A percentile compares a stretch with the other conserved stretches of the same genome.
These are phyloP conservation scores for Globisporangium uncinulatum DNA, from an alignment of 352 stramenopile genomes.

Conservation along the genomic window DNA sequence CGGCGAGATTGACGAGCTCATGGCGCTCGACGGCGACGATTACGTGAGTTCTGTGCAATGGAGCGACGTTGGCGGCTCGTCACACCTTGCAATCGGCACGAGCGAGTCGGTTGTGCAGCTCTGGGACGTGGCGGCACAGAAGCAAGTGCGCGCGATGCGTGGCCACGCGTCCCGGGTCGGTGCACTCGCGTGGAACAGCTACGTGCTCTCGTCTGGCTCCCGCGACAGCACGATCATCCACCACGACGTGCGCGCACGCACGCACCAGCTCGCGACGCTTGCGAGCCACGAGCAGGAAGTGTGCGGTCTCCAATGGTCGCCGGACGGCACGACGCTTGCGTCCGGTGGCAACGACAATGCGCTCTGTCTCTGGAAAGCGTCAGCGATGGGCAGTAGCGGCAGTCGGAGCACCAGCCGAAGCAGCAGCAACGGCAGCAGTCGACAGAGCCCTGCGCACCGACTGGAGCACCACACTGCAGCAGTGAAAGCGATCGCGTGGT, in stretches of 20 bases:
- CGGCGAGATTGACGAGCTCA: slow-evolving; percentile 95
- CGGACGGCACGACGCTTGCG: slow-evolving; percentile 93
- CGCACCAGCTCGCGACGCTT: slow-evolving; percentile 90
- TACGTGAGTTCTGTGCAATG: slow-evolving; percentile 97
- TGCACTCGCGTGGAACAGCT: slow-evolving; percentile 95
- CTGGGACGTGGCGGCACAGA: slow-evolving; percentile 93
- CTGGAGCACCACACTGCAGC: slow-evolving; percentile 96
- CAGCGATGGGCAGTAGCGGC: slow-evolving; percentile 68
- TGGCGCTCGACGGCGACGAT: slow-evolving; percentile 83
- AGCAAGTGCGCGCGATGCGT: slow-evolving; percentile 90
- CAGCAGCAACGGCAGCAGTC: slow-evolving; percentile 28
- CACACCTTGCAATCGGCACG: slow-evolving; percentile 94
- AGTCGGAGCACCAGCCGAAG: slow-evolving; percentile 1
- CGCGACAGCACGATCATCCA: slow-evolving; percentile 93
- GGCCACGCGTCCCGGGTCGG: slow-evolving; percentile 93
- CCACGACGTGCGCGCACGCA: slow-evolving; percentile 58
- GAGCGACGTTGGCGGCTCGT: slow-evolving; percentile 83
- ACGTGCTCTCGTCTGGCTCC: slow-evolving; percentile 91
- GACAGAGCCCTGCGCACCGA: slow-evolving; percentile 58
- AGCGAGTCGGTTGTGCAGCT: slow-evolving; percentile 93
- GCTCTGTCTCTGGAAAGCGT: slow-evolving; percentile 94
- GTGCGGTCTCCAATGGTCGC: slow-evolving; percentile 96
- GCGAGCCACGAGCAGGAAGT: slow-evolving; percentile 96
- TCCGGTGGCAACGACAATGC: slow-evolving; percentile 98
- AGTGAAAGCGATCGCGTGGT: slow-evolving; percentile 99